Evolutionary conservation across 1,139 yeast genomes (phyloP), one percentile per base, ranked within the genome.

Genomic region (Kodamaea sp.): DNA sequence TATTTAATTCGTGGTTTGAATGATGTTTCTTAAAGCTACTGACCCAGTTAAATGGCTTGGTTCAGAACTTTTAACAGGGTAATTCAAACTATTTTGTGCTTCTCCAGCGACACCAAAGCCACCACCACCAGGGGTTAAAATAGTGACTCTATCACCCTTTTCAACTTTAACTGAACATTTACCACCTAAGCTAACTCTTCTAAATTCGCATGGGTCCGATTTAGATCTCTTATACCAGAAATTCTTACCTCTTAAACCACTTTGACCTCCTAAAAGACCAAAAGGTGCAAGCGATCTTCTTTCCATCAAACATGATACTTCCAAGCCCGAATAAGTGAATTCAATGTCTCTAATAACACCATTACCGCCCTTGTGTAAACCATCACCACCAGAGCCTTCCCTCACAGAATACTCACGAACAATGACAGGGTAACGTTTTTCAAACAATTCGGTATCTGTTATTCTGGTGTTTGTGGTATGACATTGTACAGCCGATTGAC

Each of bases 71-170:
- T 46, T 38, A 11, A 66, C 55, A 5, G 63, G 58, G 43, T 62
- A 67, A 29, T 56, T 46, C 3, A 53, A 41, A 1, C 45, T 43
- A 12, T 37, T 40, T 2, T 27, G 27, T 20, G 32, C 12, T 6
- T 38, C 26, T 4, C 40, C 44, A 5, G 31, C 41, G 9, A 33
- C 35, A 6, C 77, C 77, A 54, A 54, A 72, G 2, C 76, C 77
- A n/a, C 77, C 77, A 10, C 77, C 77, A 20, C 77, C 77, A 1
- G 77, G 77, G 0, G 77, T 68, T 55, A 53, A 50, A 27, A 72
- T 70, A 2, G 67, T 53, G 5, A 72, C 59, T 40, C 75, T 55
- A 43, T 72, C 77, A 6, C 77, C 77, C 37, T 61, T 63, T 3
- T 48, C 46, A 8, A 69, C 65, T 40, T 53, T 59, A 6, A 70